Percentiles rank a stretch among this genome's conserved stretches.
These are phyloP conservation scores for Pisolithus albus DNA, from an alignment of 768 basidiomycete genomes.

Conservation along the genomic window DNA sequence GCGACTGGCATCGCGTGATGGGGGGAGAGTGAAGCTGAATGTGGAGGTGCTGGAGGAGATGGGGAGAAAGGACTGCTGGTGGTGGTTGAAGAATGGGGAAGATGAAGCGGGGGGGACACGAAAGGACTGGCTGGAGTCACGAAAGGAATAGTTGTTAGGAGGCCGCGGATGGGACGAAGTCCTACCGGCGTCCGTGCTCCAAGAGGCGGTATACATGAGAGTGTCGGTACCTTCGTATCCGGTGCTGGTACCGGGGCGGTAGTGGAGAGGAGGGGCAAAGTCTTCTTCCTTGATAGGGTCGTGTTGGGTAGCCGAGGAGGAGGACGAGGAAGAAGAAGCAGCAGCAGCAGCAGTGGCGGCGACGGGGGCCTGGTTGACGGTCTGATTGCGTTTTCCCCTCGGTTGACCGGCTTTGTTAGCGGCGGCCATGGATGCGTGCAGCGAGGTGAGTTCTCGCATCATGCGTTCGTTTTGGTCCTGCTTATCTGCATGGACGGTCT, in stretches of 20 bases:
- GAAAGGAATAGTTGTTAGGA: slow-evolving; percentile 60
- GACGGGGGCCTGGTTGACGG: slow-evolving; percentile 8
- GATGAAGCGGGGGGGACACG: slow-evolving; percentile 49
- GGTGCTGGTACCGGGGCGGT: slow-evolving; percentile 65
- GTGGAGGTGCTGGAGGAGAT: slow-evolving; percentile 33
- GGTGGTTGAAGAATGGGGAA: slow-evolving; percentile 32
- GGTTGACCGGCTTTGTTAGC: slow-evolving; percentile 34
- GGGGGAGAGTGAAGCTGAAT: slow-evolving; percentile 40
- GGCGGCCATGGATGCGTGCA: slow-evolving; percentile 76
- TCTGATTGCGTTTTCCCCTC: slow-evolving; percentile 34
- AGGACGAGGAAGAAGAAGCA: slow-evolving; percentile 11
- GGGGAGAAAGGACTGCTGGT: slow-evolving; percentile 68
- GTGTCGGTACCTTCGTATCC: slow-evolving; percentile 55
- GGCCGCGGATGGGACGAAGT: slow-evolving; percentile 25
- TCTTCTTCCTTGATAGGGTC: slow-evolving; percentile 41
- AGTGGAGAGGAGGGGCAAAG: slow-evolving; percentile 30
- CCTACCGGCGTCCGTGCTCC: slow-evolving; percentile 32
- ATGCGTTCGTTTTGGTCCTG: slow-evolving; percentile 81
- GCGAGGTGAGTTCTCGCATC: slow-evolving; percentile 83
- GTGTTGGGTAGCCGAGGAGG: slow-evolving; percentile 16
- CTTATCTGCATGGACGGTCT: slow-evolving; percentile 96
- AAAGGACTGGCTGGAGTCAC: slow-evolving; percentile 78
- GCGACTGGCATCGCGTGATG: slow-evolving; percentile 38
- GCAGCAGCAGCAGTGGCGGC: slow-evolving; percentile 13
- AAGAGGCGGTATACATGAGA: slow-evolving; percentile 28